Evolutionary conservation across 2,329 filamentous ascomycete species (phyloP), one percentile per base, ranked within the genome.

Genomic region (Aaosphaeria arxii): DNA sequence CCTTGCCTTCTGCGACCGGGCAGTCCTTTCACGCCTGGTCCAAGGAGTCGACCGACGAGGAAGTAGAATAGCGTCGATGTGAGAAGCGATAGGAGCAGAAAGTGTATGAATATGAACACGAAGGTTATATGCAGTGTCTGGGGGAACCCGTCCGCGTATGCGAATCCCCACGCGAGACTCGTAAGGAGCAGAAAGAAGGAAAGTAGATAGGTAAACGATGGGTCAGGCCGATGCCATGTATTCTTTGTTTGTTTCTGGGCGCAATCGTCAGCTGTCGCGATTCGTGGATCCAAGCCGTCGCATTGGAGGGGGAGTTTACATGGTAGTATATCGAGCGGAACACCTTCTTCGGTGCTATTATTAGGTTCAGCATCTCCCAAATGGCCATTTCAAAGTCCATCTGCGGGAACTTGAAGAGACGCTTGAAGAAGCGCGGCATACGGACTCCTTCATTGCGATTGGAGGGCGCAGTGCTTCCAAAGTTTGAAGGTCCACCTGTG

Each of bases 381-480:
- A 86, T 80, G 17, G 84, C 84, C 77, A 86, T 85, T 64, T 87
- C 84, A 64, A 87, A 87, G 73, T 87, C 84, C 84, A 87, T 87
- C 58, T 86, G 84, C 7, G 84, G 83, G 62, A 87, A 87, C 67
- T 87, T 87, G 77, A 87, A 86, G 43, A 87, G 71, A 49, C 83
- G 77, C 62, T 84, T 83, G 73, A 86, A 85, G 76, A 86, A 85
- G 56, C 82, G 80, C 55, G 83, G 83, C 76, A 85, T 82, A 41
- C 80, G 78, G 61, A 84, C 69, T 51, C 71, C 74, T 46, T 80
- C 79, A 46, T 73, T 74, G 50, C 78, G 74, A 53, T 72, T 72
- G 49, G 74, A 69, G 38, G 78, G 73, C 2, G 74, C 69, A 13
- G 77, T 77, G 41, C 71, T 68, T 49, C 78, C 80, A 53, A 81